These are phyloP conservation scores for Rhodotorula sp. DNA, from an alignment of 1,284 basidiomycete species.

Conservation along the genomic window DNA sequence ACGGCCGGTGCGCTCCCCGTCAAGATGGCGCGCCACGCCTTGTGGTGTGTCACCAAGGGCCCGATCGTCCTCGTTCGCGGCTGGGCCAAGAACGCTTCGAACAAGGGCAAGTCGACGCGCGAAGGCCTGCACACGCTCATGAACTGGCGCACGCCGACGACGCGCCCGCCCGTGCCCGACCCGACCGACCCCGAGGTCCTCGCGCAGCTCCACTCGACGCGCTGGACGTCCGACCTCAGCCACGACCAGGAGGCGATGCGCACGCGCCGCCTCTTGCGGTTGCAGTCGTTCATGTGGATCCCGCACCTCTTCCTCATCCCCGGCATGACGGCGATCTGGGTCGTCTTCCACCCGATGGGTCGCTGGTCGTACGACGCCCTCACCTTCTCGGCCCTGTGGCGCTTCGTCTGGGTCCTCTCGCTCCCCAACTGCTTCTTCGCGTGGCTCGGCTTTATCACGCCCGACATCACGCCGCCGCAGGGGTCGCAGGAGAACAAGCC, in stretches of 20 bases:
- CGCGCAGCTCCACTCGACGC: conserved; percentile 51
- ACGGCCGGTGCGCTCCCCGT: conserved; percentile 45
- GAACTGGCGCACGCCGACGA: conserved; percentile 48
- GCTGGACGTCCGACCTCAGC: conserved; percentile 51
- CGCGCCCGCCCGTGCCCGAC: conserved; percentile 45
- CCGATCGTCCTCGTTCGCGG: conserved; percentile 40
- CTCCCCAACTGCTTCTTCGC: conserved; percentile 53
- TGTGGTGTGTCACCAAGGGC: conserved; percentile 42
- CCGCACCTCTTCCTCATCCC: conserved; percentile 50
- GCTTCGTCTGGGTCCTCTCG: conserved; percentile 52
- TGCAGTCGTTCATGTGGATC: conserved; percentile 49
- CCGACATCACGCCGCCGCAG: conserved; percentile 47
- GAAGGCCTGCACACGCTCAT: conserved; percentile 42
- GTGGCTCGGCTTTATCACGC: conserved; percentile 52
- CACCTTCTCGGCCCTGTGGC: conserved; percentile 52
- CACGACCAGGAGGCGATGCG: conserved; percentile 51
- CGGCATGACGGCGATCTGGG: conserved; percentile 50
- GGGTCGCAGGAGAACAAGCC: conserved; percentile 50
- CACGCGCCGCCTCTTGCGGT: conserved; percentile 48
- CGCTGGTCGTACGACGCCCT: conserved; percentile 49
- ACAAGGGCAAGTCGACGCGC: conserved; percentile 26
- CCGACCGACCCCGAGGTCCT: conserved; percentile 49
- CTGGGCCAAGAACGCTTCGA: conserved; percentile 22
- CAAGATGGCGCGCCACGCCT: conserved; percentile 44
- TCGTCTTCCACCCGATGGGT: conserved; percentile 50